Percentiles rank a stretch among this genome's conserved stretches.
These are phyloP conservation scores for Thraustochytrium striatum DNA, from an alignment of 352 stramenopile genomes.

Conservation along the genomic window DNA sequence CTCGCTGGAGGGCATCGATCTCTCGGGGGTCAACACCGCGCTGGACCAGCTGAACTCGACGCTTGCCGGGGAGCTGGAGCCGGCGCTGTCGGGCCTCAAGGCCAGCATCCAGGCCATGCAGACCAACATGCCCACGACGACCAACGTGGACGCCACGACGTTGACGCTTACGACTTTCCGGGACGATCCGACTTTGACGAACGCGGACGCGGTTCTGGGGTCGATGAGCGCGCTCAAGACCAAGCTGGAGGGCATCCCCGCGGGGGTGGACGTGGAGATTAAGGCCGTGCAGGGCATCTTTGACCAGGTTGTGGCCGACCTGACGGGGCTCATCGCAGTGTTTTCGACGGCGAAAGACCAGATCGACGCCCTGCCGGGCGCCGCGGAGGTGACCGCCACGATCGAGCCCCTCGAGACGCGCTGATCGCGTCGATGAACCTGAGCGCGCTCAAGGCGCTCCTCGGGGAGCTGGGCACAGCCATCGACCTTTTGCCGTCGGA, in stretches of 20 bases:
- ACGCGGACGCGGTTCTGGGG: not conserved
- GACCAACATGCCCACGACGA: too few relatives aligned
- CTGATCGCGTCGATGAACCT: not conserved
- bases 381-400: not conserved
- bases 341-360: not conserved
- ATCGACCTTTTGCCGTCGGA: not conserved
- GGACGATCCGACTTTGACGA: not conserved
- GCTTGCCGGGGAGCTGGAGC: not conserved
- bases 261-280: not conserved
- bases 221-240: too few relatives aligned
- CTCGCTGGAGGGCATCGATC: not conserved
- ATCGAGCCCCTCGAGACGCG: not conserved
- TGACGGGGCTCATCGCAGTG: not conserved
- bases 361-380: not conserved
- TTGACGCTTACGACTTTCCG: not conserved
- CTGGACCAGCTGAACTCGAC: not conserved
- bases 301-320: not conserved
- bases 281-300: not conserved
- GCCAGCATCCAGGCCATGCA: not conserved
- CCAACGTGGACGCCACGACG: not conserved
- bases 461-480: not conserved
- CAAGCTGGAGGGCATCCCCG: not conserved
- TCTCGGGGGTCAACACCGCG: not conserved
- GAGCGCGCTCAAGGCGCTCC: not conserved
- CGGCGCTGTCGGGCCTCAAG: not conserved